Percentiles rank a stretch among this genome's conserved stretches.
Evolutionary conservation across 116 monocot species (phyloP).

Genomic region (Trichopus zeylanicus): DNA sequence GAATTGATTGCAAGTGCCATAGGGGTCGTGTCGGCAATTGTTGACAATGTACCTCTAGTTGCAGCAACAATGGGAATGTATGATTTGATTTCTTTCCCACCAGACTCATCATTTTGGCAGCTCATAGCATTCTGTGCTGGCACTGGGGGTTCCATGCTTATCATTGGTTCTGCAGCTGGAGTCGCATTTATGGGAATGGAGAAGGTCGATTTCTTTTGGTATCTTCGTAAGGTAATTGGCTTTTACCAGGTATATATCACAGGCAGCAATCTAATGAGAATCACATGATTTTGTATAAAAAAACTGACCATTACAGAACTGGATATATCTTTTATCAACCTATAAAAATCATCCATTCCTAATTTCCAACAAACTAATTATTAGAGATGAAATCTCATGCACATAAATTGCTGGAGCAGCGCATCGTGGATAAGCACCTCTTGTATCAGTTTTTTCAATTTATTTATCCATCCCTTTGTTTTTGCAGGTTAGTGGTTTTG

Average conservation of each 20-base stretch:
- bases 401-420: no score
- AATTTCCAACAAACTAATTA: no score
- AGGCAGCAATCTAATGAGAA: no score
- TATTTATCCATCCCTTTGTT: no score
- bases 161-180: slow-evolving; percentile 97
- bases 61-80: slow-evolving; percentile 99
- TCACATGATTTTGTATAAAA: no score
- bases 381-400: no score
- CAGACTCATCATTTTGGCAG: slow-evolving; percentile 97
- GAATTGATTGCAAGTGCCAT: slow-evolving; percentile 88
- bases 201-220: slow-evolving; percentile 98
- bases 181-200: slow-evolving; percentile 99
- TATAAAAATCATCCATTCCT: no score
- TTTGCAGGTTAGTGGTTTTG: slow-evolving; percentile 91
- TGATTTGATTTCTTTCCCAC: slow-evolving; percentile 77
- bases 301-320: no score
- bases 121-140: slow-evolving; percentile 95
- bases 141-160: slow-evolving; percentile 97
- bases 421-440: no score
- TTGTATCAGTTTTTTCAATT: no score
- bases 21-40: slow-evolving; percentile 80
- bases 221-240: slow-evolving; percentile 72
- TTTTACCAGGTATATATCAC: no score
- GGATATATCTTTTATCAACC: neutral
- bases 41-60: slow-evolving; percentile 96